Conservation (phyloP, 2,329 filamentous ascomycete genomes). For the Diaporthe velutina region DNA sequence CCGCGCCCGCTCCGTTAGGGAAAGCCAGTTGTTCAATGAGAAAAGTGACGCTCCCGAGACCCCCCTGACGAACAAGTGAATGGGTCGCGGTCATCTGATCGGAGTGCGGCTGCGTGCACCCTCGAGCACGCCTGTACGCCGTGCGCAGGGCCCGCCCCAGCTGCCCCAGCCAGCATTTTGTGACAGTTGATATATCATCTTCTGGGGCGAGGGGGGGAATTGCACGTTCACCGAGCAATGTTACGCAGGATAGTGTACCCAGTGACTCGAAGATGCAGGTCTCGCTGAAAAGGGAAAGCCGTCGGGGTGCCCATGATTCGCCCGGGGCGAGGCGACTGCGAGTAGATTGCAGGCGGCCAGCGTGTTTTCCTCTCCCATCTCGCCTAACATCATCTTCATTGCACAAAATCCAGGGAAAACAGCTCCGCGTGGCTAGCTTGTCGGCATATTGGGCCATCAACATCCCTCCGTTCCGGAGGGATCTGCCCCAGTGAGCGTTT, state of each 20-base stretch:
- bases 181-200: slow-evolving; percentile 34
- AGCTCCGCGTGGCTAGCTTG: neutral
- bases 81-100: slow-evolving; percentile 10
- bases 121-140: slow-evolving; percentile 19
- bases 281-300: slow-evolving; percentile 20
- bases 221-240: slow-evolving; percentile 26
- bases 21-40: slow-evolving; percentile 20
- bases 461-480: neutral
- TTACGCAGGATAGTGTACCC: slow-evolving; percentile 27
- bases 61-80: neutral
- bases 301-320: neutral
- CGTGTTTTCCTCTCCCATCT: slow-evolving; percentile 8
- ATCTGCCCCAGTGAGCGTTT: neutral
- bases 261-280: slow-evolving; percentile 31
- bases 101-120: slow-evolving; percentile 26
- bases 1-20: neutral
- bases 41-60: neutral
- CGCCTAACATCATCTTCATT: slow-evolving; percentile 13
- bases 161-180: slow-evolving; percentile 21
- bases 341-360: slow-evolving; percentile 9
- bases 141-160: slow-evolving; percentile 14
- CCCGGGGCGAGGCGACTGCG: neutral
- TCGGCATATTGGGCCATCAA: slow-evolving; percentile 6
- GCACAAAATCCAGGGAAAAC: slow-evolving; percentile 12
- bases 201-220: slow-evolving; percentile 1